These are phyloP conservation scores for Aspergillus avenaceus DNA, from an alignment of 495 filamentous ascomycete genomes.

Conservation along the genomic window DNA sequence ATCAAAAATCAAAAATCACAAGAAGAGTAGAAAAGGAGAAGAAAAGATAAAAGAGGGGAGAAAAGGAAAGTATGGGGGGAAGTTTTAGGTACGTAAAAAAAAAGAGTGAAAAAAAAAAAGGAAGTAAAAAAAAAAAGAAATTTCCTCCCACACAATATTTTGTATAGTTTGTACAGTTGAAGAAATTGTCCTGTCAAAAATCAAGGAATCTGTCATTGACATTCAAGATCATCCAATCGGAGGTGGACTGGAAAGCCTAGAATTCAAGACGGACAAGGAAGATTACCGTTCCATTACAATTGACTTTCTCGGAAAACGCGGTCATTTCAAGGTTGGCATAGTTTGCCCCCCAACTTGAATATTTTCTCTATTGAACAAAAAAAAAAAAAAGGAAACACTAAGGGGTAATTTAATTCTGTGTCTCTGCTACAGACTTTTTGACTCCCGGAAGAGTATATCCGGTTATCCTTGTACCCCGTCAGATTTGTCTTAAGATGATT, in stretches of 20 bases:
- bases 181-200: not conserved
- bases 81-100: not conserved
- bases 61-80: not conserved
- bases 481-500: too few species aligned
- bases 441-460: too few species aligned
- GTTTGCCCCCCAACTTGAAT: too few species aligned
- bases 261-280: not conserved
- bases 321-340: not conserved
- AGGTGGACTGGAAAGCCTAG: not conserved
- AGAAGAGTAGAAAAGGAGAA: constrained; percentile 1
- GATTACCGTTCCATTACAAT: not conserved
- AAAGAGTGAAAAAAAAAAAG: not conserved
- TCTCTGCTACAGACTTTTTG: too few species aligned
- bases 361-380: too few species aligned
- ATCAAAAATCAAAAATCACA: too few species aligned
- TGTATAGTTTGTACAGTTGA: not conserved
- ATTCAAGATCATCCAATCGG: not conserved
- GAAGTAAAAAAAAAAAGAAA: not conserved
- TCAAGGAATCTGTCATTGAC: not conserved
- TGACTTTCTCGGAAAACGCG: not conserved
- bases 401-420: not conserved
- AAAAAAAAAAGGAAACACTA: not conserved
- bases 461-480: not conserved
- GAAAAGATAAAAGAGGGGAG: not conserved
- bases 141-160: not conserved